Evolutionary conservation across 768 basidiomycete species (phyloP), one percentile per base, ranked within the genome.

Genomic region (Arthromyces matolae): DNA sequence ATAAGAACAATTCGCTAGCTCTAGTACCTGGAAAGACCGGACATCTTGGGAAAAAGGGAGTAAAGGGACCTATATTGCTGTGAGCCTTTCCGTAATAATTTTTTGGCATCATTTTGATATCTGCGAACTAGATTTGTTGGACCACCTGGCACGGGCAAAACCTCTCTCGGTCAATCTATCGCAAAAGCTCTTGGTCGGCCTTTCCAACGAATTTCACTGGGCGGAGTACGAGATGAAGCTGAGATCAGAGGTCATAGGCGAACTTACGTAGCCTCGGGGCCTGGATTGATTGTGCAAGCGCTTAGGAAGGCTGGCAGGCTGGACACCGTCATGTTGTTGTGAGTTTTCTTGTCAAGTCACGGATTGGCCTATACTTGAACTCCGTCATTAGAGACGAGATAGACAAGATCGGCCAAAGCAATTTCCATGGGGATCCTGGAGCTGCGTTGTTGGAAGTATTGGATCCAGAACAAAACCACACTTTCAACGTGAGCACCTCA

Each of bases 141-240:
- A 8, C 93, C 93, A 8, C 93, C 93, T 0, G 93, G 93, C 2
- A 87, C 84, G 0, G 93, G 91, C 27, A 94, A 95, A 68, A 96
- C 93, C 0, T 92, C 89, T 1, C 81, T 97, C 2, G 93, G 93
- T 0, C 86, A 88, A 55, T 91, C 88, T 0, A 79, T 97, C 23
- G 93, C 93, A 3, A 83, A 82, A 33, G 86, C 91, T 0, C 75
- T 96, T 8, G 76, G 78, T 20, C 72, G 93, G 35, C 91, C 92
- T 2, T 96, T 95, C 76, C 87, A 95, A 57, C 82, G 93, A 9
- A 93, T 96, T 53, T 86, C 90, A 1, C 76, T 96, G 0, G 93
- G 93, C 9, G 93, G 94, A 24, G 90, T 96, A 7, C 77, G 93
- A 3, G 93, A 97, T 58, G 94, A 97, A 64, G 93, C 90, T 77